Percentiles rank a stretch among this genome's conserved stretches.
phyloP scores from a whole-genome alignment of 345 rosid genomes.

The Sonneratia caseolaris region DNA sequence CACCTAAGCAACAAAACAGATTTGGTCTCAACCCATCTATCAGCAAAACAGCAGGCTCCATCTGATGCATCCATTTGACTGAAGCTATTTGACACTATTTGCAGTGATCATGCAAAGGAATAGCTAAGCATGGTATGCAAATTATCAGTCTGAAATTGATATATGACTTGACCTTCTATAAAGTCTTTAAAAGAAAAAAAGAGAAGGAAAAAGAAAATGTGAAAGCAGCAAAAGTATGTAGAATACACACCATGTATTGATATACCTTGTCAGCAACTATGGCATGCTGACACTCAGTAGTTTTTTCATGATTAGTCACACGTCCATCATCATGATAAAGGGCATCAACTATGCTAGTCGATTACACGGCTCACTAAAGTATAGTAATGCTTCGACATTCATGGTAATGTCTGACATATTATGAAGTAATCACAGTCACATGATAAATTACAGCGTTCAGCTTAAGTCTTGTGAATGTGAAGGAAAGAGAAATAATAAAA shows the following conservation, averaged over 20 bases:
- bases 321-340: neutral
- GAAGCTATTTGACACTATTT: neutral
- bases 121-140: neutral
- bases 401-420: neutral
- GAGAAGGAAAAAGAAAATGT: neutral
- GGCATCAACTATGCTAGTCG: neutral
- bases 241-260: neutral
- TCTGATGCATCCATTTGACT: neutral
- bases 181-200: neutral
- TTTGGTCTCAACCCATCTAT: neutral
- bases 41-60: neutral
- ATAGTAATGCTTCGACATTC: neutral
- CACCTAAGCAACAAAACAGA: slow-evolving; percentile 38
- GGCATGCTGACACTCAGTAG: neutral
- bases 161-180: neutral
- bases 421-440: neutral
- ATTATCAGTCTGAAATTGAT: neutral
- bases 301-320: neutral
- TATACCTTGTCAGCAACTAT: neutral
- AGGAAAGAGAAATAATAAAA: slow-evolving; percentile 12
- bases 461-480: neutral
- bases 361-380: neutral
- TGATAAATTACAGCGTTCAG: neutral
- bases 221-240: neutral
- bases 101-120: neutral